These are phyloP conservation scores for Dictyostelium citrinum DNA, from an alignment of 78 protist genomes.

Conservation along the genomic window DNA sequence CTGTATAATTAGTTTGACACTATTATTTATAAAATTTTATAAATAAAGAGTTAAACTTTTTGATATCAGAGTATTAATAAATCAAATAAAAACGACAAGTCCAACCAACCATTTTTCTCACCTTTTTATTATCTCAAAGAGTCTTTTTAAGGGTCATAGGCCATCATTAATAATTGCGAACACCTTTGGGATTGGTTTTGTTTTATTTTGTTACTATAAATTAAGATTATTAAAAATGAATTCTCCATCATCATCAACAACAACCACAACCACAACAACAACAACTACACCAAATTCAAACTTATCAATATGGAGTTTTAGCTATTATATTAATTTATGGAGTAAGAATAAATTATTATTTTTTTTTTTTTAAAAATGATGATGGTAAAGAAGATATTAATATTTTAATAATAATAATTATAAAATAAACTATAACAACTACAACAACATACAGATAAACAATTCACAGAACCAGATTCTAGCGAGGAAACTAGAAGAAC, in stretches of 20 bases:
- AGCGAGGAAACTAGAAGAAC: slow-evolving; percentile 32
- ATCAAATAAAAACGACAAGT: background rate
- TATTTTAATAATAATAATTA: too few species aligned
- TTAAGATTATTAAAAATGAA: background rate
- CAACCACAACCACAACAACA: background rate
- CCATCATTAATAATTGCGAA: background rate
- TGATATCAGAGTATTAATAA: background rate
- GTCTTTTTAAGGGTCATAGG: background rate
- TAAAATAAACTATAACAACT: background rate
- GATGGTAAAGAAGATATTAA: too few species aligned
- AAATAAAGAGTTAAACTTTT: background rate
- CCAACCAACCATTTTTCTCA: background rate
- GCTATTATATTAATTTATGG: background rate
- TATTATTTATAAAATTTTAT: too few species aligned
- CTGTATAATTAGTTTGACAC: background rate
- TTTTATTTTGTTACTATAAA: background rate
- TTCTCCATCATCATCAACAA: background rate
- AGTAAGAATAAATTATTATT: background rate
- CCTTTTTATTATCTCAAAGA: background rate
- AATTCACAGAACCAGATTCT: slow-evolving; percentile 26
- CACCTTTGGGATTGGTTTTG: background rate
- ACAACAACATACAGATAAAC: background rate
- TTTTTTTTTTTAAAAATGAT: too few species aligned
- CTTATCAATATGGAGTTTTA: background rate
- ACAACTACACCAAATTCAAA: background rate